Evolutionary conservation across 768 basidiomycete genomes (phyloP).

Genomic region (Hygrocybe coccinea): DNA sequence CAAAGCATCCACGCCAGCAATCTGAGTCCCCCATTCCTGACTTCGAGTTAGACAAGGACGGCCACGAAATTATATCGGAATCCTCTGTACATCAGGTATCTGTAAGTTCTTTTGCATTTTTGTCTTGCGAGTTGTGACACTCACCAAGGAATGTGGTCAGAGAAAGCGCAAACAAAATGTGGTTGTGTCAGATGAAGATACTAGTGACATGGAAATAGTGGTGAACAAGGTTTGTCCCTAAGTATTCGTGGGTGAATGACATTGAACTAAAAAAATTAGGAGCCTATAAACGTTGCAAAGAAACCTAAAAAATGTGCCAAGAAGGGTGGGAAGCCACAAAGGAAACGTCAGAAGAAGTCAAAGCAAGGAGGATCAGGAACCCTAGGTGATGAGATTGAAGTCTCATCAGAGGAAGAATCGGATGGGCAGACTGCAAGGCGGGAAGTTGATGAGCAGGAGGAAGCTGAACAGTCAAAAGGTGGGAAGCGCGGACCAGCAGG

Average conservation of each 20-base stretch:
- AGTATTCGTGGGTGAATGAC: no score
- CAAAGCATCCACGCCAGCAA: background rate
- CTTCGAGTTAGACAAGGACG: background rate
- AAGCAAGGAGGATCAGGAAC: background rate
- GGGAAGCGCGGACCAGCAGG: background rate
- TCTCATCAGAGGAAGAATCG: background rate
- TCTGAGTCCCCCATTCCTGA: background rate
- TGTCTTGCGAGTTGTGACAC: background rate
- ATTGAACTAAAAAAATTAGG: no score
- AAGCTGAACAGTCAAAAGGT: background rate
- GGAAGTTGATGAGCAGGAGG: background rate
- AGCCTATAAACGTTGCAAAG: background rate
- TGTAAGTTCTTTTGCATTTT: background rate
- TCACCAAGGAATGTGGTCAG: background rate
- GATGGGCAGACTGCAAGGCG: background rate
- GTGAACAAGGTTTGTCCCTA: no score
- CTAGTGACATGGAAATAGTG: no score
- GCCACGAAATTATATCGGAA: background rate
- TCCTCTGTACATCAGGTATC: background rate
- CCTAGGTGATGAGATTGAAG: background rate
- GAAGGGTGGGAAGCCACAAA: background rate
- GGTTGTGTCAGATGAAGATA: background rate
- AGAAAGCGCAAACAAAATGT: background rate
- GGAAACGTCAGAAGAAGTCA: background rate
- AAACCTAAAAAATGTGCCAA: background rate